Evolutionary conservation across 2,329 filamentous ascomycete species (phyloP).

Genomic region (Escovopsis weberi): DNA sequence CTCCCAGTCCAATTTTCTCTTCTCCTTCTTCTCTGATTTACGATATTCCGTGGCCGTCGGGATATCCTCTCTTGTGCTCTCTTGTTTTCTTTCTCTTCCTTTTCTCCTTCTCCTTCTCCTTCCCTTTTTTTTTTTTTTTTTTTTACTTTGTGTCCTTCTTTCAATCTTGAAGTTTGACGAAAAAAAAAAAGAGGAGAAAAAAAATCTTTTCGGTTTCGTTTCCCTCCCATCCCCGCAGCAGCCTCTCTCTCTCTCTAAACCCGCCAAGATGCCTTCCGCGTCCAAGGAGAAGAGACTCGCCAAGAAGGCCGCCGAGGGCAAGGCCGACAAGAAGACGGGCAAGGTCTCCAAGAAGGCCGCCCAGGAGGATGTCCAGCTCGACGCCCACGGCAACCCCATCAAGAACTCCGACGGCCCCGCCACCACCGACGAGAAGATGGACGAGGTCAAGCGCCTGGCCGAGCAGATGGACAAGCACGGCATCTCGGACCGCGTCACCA

Average conservation of each 20-base stretch:
- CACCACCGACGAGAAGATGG: conserved; percentile 57
- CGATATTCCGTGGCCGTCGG: too few species aligned
- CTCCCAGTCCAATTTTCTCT: too few species aligned
- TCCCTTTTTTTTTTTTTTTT: conserved; percentile 5
- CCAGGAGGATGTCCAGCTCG: conserved; percentile 53
- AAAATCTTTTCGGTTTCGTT: too few species aligned
- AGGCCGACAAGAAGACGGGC: conserved; percentile 59
- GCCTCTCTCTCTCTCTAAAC: too few species aligned
- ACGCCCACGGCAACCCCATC: conserved; percentile 44
- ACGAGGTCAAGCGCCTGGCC: conserved; percentile 73
- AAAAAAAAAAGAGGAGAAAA: too few species aligned
- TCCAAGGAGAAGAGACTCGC: conserved; percentile 60
- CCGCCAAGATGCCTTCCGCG: conserved; percentile 48
- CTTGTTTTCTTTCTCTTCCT: conserved; percentile 1
- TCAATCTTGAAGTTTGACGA: too few species aligned
- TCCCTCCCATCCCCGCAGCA: too few species aligned
- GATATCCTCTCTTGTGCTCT: too few species aligned
- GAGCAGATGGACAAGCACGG: conserved; percentile 94
- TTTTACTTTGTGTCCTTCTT: conserved; percentile 7
- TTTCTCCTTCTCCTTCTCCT: neutral
- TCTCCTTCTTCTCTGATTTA: too few species aligned
- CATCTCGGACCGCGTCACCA: conserved; percentile 94
- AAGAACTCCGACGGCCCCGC: conserved; percentile 47
- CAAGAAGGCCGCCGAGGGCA: conserved; percentile 58
- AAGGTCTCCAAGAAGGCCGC: conserved; percentile 56